Evolutionary conservation across 2,329 filamentous ascomycete species (phyloP), one percentile per base, ranked within the genome.

Genomic region (Drechslerella stenobrocha): DNA sequence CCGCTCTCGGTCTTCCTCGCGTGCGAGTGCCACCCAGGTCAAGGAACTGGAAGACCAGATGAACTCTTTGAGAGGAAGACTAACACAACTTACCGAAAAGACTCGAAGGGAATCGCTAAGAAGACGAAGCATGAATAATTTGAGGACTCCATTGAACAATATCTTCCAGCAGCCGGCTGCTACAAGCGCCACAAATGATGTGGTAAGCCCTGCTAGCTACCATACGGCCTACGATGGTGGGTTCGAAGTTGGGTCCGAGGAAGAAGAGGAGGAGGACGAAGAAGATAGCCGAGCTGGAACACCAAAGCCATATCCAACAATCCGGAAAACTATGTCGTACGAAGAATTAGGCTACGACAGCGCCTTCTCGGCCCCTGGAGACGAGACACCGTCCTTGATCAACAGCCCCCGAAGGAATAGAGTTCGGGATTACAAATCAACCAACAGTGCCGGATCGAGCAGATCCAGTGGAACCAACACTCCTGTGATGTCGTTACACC

Each of bases 261-360:
- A 30, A 5, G 28, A 30, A 11, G 28, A 30, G 5, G 28, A 30
- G 28, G 28, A 30, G 5, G 28, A 30, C 18, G 64, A 69, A n/a
- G 64, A 63, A 44, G 64, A 40, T 6, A 69, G 64, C 32, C 35
- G 64, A 20, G 53, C 57, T 18, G 64, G 64, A 26, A 69, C 64
- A 35, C 64, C 64, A 53, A 69, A 69, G 32, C 64, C 64, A 15
- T 69, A 61, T 35, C 56, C 57, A 48, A 24, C 58, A 48, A 57
- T 69, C 13, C 56, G 64, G 28, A 69, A 69, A 42, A 51, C 58
- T 4, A 69, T 69, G 64, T 69, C 64, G 52, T 69, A 69, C 64
- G 64, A 69, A 37, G 64, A 69, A 44, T 45, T 69, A 61, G 64
- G 64, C 52, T 69, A 69, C 57, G 64, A 69, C 42, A 69, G 51